A percentile compares a stretch with the other conserved stretches of the same genome.
These are phyloP conservation scores for Euphorbia lathyris DNA, from an alignment of 345 rosid genomes.

Conservation along the genomic window DNA sequence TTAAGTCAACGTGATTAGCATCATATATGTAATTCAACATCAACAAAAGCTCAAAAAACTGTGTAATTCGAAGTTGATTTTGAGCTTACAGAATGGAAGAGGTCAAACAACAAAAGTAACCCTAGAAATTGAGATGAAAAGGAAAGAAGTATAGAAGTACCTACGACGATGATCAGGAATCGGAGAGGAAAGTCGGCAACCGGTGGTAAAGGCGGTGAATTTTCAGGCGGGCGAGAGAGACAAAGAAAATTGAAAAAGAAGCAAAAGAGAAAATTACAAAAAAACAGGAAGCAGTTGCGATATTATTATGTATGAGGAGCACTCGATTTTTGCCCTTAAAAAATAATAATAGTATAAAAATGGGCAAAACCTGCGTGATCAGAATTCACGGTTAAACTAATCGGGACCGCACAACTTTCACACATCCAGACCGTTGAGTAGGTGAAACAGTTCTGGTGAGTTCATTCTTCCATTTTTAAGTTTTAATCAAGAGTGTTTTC, in stretches of 20 bases:
- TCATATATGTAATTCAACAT: background rate
- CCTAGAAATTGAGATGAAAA: slow-evolving; percentile 6
- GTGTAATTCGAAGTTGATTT: background rate
- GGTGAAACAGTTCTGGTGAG: background rate
- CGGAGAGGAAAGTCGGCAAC: slow-evolving; percentile 11
- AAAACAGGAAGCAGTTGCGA: slow-evolving; percentile 4
- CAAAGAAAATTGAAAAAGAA: slow-evolving; percentile 7
- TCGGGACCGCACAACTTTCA: slow-evolving; percentile 23
- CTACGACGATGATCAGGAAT: slow-evolving; percentile 25
- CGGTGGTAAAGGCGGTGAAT: slow-evolving; percentile 15
- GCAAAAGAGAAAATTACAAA: background rate
- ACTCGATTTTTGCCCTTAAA: slow-evolving; percentile 33
- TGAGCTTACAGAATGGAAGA: background rate
- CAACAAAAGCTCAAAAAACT: background rate
- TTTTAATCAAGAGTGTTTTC: too few relatives aligned
- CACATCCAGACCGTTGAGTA: slow-evolving; percentile 30
- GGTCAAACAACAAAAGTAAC: background rate
- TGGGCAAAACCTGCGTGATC: slow-evolving; percentile 29
- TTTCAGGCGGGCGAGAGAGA: slow-evolving; percentile 16
- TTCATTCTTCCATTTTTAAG: too few relatives aligned
- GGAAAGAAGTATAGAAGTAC: slow-evolving; percentile 14
- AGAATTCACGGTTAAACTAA: slow-evolving; percentile 27
- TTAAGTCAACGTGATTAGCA: background rate
- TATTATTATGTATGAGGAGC: slow-evolving; percentile 39
- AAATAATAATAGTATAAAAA: slow-evolving; percentile 7